Percentiles rank a stretch among this genome's conserved stretches.
phyloP scores from a whole-genome alignment of 306 rosid genomes.

The Canavalia gladiata region DNA sequence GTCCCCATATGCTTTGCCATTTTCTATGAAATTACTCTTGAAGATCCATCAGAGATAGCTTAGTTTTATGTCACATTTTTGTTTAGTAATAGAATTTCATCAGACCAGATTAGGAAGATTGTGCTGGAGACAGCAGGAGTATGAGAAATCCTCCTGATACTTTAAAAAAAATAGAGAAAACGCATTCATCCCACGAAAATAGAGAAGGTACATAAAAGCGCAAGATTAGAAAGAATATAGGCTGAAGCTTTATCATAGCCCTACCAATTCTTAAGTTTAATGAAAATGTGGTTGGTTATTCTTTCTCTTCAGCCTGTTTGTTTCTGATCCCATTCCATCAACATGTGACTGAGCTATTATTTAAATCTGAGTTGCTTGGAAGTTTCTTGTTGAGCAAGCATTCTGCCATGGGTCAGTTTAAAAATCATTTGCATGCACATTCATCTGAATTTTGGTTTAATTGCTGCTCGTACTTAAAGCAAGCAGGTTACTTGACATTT shows the following conservation, averaged over 20 bases:
- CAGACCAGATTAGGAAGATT: neutral
- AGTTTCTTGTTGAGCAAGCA: neutral
- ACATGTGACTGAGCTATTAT: slow-evolving; percentile 6
- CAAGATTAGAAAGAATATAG: neutral
- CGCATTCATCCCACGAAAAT: neutral
- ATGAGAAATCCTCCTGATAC: slow-evolving; percentile 5
- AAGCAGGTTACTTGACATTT: neutral
- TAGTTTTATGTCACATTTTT: neutral
- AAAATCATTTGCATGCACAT: neutral
- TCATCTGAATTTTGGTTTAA: slow-evolving; percentile 13
- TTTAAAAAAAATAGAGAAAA: neutral
- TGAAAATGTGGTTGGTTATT: neutral
- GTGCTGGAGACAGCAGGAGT: neutral
- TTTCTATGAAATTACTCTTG: neutral
- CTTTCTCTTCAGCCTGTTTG: neutral
- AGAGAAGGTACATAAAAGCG: neutral
- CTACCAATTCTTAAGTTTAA: neutral
- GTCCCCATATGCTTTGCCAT: neutral
- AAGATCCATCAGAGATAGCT: neutral
- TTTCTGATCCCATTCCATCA: slow-evolving; percentile 12
- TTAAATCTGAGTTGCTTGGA: slow-evolving; percentile 15
- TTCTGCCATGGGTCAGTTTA: neutral
- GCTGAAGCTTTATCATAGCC: neutral
- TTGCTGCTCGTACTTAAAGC: slow-evolving; percentile 29
- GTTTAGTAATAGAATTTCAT: neutral